A percentile compares a stretch with the other conserved stretches of the same genome.
phyloP scores from a whole-genome alignment of 75 land plant genomes.

The Azolla pinnata region DNA sequence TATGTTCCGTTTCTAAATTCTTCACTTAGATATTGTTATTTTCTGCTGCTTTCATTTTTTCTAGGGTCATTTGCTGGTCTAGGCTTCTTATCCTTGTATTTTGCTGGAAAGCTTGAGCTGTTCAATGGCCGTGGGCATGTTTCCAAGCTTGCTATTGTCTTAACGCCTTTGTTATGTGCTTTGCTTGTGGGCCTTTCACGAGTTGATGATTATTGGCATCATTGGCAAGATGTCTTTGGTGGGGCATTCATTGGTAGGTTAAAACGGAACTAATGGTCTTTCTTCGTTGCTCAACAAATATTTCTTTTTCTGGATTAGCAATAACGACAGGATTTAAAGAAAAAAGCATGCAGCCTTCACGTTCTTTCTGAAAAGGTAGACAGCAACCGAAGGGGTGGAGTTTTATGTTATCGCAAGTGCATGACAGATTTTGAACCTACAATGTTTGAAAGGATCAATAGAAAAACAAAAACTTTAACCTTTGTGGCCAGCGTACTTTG shows the following conservation, averaged over 20 bases:
- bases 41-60: not conserved
- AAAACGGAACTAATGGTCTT: too few species aligned
- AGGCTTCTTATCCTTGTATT: conserved; percentile 56
- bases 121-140: conserved; percentile 73
- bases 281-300: too few species aligned
- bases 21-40: too few species aligned
- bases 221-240: conserved; percentile 82
- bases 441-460: not conserved
- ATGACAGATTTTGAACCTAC: not conserved
- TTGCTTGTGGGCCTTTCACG: conserved; percentile 71
- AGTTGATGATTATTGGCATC: conserved; percentile 89
- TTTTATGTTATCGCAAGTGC: not conserved
- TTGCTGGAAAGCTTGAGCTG: conserved; percentile 63
- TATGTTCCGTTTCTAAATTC: too few species aligned
- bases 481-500: not conserved
- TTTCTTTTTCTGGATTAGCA: not conserved
- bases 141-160: conserved; percentile 59
- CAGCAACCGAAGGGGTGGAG: too few species aligned
- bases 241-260: conserved; percentile 72
- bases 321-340: not conserved
- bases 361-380: not conserved
- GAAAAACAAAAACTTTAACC: not conserved
- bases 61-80: conserved; percentile 91
- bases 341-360: conserved; percentile 1
- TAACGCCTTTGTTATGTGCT: conserved; percentile 51